These are phyloP conservation scores for Volvox reticuliferus DNA, from an alignment of 139 green algal genomes.

Conservation along the genomic window DNA sequence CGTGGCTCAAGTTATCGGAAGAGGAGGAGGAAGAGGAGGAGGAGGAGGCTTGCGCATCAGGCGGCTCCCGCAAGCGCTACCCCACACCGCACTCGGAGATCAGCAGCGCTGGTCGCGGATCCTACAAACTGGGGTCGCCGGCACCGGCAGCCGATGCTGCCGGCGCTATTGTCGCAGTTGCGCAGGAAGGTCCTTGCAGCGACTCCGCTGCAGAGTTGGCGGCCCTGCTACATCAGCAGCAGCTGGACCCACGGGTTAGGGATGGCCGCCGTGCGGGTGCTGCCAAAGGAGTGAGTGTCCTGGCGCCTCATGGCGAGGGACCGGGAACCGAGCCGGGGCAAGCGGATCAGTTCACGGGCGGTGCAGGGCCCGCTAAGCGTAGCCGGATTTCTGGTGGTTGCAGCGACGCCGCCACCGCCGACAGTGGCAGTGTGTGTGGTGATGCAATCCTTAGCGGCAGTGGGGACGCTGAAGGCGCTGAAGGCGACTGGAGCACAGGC, in stretches of 20 bases:
- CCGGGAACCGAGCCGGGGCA: no score
- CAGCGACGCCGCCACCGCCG: not conserved
- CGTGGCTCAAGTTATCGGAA: not conserved
- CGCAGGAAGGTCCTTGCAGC: not conserved
- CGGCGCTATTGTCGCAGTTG: not conserved
- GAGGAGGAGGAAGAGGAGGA: no score
- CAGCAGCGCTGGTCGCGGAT: constrained; percentile 17
- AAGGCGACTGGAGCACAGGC: not conserved
- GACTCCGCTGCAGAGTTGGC: constrained; percentile 9
- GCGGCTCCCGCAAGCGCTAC: not conserved
- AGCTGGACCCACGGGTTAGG: not conserved
- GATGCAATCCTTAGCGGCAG: not conserved
- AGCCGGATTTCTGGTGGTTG: not conserved
- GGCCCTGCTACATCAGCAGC: not conserved
- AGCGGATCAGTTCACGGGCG: no score
- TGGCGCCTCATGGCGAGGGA: not conserved
- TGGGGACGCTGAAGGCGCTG: not conserved
- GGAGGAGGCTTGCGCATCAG: no score
- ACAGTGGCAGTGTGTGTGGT: not conserved
- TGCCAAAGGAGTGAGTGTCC: not conserved
- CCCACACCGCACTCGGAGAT: not conserved
- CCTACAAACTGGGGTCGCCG: not conserved
- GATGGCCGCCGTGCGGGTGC: not conserved
- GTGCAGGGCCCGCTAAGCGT: not conserved
- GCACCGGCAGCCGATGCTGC: not conserved